Conservation (phyloP, 768 basidiomycete genomes). For the Coprinopsis marcescibilis region DNA sequence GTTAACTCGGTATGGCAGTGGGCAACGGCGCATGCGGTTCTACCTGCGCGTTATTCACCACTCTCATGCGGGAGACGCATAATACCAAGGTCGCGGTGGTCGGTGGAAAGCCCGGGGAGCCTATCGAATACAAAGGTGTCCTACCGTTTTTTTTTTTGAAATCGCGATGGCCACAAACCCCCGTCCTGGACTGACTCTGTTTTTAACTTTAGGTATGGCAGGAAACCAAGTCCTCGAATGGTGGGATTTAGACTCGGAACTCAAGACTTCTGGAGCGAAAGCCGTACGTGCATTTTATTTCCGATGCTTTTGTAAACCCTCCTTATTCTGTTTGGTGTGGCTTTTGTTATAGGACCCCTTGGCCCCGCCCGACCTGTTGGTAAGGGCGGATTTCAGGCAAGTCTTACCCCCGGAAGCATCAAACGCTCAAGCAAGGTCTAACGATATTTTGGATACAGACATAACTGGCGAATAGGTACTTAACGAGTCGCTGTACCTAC, state of each 20-base stretch:
- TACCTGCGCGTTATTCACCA: conserved; percentile 60
- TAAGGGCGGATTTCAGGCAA: not conserved
- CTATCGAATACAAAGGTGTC: conserved; percentile 45
- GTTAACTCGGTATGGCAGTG: too few species aligned
- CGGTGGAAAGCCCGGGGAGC: conserved; percentile 48
- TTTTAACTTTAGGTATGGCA: conserved; percentile 38
- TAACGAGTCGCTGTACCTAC: not conserved
- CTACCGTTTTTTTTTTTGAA: not conserved
- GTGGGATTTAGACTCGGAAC: conserved; percentile 53
- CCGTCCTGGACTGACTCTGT: too few species aligned
- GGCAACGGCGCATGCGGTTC: conserved; percentile 48
- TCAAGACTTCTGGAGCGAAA: conserved; percentile 52
- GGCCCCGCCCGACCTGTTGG: conserved; percentile 37
- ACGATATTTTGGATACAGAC: too few species aligned
- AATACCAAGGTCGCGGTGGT: conserved; percentile 48
- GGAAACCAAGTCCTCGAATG: conserved; percentile 62
- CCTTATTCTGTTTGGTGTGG: too few species aligned
- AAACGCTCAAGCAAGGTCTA: not conserved
- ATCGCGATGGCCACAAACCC: not conserved
- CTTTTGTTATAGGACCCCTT: conserved; percentile 39
- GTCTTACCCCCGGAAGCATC: not conserved
- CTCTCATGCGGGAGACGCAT: conserved; percentile 54
- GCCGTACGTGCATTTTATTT: conserved; percentile 25
- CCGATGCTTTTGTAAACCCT: not conserved
- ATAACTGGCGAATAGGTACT: conserved; percentile 4